Conservation (phyloP, 2,329 filamentous ascomycete species). For the Pyricularia pennisetigena region DNA sequence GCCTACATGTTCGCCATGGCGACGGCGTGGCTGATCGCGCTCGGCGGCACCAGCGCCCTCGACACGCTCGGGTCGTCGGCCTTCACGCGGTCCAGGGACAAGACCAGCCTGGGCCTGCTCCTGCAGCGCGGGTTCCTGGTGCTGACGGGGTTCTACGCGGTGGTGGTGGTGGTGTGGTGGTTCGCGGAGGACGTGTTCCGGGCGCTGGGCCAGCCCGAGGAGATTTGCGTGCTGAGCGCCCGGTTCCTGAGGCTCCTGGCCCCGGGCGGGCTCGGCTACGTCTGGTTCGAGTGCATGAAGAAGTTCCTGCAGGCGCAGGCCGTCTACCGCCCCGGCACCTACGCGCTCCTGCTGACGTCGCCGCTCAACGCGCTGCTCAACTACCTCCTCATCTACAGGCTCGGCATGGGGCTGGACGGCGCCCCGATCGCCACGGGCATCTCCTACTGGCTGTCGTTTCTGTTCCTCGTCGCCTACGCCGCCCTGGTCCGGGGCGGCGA, state of each 20-base stretch:
- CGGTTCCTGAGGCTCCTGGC: constrained; percentile 64
- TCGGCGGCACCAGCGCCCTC: constrained; percentile 77
- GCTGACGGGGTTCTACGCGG: constrained; percentile 60
- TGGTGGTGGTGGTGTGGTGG: constrained; percentile 64
- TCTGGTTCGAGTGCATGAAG: constrained; percentile 82
- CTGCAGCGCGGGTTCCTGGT: constrained; percentile 69
- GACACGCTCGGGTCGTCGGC: constrained; percentile 77
- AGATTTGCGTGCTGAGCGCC: constrained; percentile 64
- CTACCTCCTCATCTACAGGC: constrained; percentile 65
- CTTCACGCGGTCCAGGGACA: constrained; percentile 73
- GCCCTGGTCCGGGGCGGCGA: constrained; percentile 59
- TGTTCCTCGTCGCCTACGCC: constrained; percentile 64
- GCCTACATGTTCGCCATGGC: constrained; percentile 93
- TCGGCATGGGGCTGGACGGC: constrained; percentile 63
- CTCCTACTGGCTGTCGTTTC: constrained; percentile 77
- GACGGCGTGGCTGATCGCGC: constrained; percentile 75
- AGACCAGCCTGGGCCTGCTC: constrained; percentile 67
- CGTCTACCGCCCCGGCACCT: constrained; percentile 76
- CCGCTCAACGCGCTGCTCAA: constrained; percentile 75
- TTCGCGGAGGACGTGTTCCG: constrained; percentile 67
- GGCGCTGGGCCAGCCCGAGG: constrained; percentile 65
- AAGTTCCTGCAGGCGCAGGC: constrained; percentile 84
- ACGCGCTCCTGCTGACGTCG: constrained; percentile 72
- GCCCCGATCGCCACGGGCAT: constrained; percentile 76
- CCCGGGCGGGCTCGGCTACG: constrained; percentile 74